phyloP scores from a whole-genome alignment of 148 eudicot species.

The Drosera capensis region DNA sequence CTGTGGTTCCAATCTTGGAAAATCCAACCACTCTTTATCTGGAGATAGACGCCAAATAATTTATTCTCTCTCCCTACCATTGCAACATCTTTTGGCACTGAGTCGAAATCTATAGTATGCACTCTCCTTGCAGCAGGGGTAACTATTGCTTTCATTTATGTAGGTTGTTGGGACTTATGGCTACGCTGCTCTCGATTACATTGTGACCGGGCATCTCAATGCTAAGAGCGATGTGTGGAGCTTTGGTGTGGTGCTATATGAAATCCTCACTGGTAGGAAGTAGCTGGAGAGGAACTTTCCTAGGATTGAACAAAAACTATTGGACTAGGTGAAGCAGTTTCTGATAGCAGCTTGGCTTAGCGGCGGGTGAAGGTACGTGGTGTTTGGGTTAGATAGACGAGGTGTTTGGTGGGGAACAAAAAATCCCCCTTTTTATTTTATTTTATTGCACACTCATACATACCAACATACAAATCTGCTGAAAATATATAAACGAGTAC shows the following conservation, averaged over 20 bases:
- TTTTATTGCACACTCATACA: too few relatives aligned
- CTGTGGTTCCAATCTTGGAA: background rate
- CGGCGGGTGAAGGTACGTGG: too few relatives aligned
- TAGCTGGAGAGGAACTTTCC: slow-evolving; percentile 56
- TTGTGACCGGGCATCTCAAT: slow-evolving; percentile 76
- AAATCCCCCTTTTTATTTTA: too few relatives aligned
- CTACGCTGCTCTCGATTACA: slow-evolving; percentile 85
- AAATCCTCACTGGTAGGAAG: slow-evolving; percentile 61
- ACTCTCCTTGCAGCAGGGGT: too few relatives aligned
- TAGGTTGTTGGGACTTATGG: slow-evolving; percentile 92
- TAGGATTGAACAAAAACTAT: slow-evolving; percentile 42
- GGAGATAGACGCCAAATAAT: too few relatives aligned
- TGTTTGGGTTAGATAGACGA: too few relatives aligned
- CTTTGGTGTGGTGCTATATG: slow-evolving; percentile 71
- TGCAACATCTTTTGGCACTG: too few relatives aligned
- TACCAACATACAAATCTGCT: too few relatives aligned
- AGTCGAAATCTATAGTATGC: background rate
- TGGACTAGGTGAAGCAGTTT: slow-evolving; percentile 68
- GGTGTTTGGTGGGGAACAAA: too few relatives aligned
- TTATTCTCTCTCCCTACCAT: too few relatives aligned
- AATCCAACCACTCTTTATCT: background rate
- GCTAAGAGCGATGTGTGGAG: slow-evolving; percentile 82
- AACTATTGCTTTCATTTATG: slow-evolving; percentile 5
- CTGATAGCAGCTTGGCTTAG: too few relatives aligned
- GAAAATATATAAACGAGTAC: too few relatives aligned